Evolutionary conservation across 2,329 filamentous ascomycete genomes (phyloP), one percentile per base, ranked within the genome.

Genomic region (Claviceps purpurea): DNA sequence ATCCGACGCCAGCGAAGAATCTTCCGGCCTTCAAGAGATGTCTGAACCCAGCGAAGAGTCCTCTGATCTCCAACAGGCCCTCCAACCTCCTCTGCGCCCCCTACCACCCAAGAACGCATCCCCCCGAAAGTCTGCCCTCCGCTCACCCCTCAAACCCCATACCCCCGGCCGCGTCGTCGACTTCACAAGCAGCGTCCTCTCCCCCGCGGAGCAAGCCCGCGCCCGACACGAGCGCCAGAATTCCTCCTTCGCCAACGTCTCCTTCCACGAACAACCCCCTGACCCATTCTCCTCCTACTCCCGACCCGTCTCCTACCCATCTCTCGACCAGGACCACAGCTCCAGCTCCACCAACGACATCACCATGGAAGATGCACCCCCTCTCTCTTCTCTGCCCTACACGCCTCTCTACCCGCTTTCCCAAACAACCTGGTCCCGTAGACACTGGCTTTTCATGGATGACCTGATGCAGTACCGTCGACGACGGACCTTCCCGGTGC

Each of bases 121-220:
- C 1, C 78, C 78, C 0, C 69, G 64, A 8, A 82, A 81, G 59
- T 81, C 78, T 1, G 76, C 71, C 56, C 64, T 82, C 24, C 73
- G 78, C 18, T 79, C 78, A 4, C 76, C 77, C 0, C 60, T 78
- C 18, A 82, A 81, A 58, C 73, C 75, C 3, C 78, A 73, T 55
- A 80, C 76, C 2, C 76, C 76, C 0, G 78, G 78, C 4, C 73
- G 76, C 0, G 74, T 81, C 0, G 78, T 82, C 14, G 76, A 78
- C 53, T 81, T 81, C 56, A 74, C 73, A 0, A 74, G 71, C 62
- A 75, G 69, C 60, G 72, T 72, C 1, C 62, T 74, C 6, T 74
- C 73, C 3, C 73, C 74, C 1, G 58, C 68, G 1, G 68, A 70
- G 10, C 71, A 75, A 55, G 68, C 67, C 2, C 57, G 57, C 48